These are phyloP conservation scores for Cucumis hystrix DNA, from an alignment of 306 rosid genomes.

Conservation along the genomic window DNA sequence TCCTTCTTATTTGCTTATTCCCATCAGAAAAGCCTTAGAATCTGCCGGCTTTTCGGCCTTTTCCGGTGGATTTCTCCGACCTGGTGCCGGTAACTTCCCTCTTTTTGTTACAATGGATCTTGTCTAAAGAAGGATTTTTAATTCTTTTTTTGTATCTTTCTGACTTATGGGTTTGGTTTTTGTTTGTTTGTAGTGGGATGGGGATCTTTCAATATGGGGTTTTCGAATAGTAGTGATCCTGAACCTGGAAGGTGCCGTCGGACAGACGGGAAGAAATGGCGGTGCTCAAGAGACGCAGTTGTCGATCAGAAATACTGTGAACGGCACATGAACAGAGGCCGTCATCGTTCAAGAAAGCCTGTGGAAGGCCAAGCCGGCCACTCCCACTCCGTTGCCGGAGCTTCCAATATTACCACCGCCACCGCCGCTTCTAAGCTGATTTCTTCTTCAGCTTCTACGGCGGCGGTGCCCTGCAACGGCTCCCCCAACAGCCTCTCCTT, in stretches of 20 bases:
- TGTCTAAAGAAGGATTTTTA: background rate
- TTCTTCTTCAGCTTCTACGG: slow-evolving; percentile 24
- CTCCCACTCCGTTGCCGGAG: slow-evolving; percentile 34
- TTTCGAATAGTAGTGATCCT: slow-evolving; percentile 83
- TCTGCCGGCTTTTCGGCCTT: slow-evolving; percentile 47
- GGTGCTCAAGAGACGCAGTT: slow-evolving; percentile 96
- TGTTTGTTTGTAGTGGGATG: slow-evolving; percentile 53
- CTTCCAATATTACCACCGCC: slow-evolving; percentile 12
- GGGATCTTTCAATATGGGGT: slow-evolving; percentile 88
- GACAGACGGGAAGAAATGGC: slow-evolving; percentile 99
- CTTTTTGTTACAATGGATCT: background rate
- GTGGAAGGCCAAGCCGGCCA: slow-evolving; percentile 98
- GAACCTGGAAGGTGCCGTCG: slow-evolving; percentile 98
- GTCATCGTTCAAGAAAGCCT: slow-evolving; percentile 99
- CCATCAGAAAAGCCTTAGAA: slow-evolving; percentile 68
- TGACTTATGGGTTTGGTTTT: background rate
- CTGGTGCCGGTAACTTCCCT: slow-evolving; percentile 44
- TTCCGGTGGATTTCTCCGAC: slow-evolving; percentile 44
- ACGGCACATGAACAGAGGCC: slow-evolving; percentile 92
- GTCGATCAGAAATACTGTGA: slow-evolving; percentile 90
- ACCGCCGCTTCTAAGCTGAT: slow-evolving; percentile 16
- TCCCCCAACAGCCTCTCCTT: slow-evolving; percentile 28
- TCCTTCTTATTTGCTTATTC: slow-evolving; percentile 70
- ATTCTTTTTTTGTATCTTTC: background rate
- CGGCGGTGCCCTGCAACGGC: slow-evolving; percentile 22